phyloP scores from a whole-genome alignment of 2,329 filamentous ascomycete genomes.

The Microdochium paspali region DNA sequence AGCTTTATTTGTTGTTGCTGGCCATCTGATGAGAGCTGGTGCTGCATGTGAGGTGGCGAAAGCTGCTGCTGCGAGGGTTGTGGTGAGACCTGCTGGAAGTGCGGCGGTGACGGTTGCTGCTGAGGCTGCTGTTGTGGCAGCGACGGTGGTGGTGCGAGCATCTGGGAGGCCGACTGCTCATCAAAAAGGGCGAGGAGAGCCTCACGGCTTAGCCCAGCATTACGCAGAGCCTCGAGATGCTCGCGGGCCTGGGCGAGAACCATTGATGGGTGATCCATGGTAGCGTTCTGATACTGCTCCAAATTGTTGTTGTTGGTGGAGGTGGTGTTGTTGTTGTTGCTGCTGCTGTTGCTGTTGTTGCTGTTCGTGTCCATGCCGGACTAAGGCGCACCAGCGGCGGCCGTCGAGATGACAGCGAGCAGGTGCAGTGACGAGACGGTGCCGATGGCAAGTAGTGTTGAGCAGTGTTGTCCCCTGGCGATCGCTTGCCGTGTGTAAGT shows the following conservation, averaged over 20 bases:
- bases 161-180: not conserved
- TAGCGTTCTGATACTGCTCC: not conserved
- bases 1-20: slow-evolving; percentile 3
- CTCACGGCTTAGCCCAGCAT: not conserved
- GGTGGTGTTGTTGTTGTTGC: slow-evolving; percentile 2
- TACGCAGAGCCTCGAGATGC: not conserved
- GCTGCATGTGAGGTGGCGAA: slow-evolving; percentile 2
- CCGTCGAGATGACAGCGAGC: not conserved
- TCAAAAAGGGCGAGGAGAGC: not conserved
- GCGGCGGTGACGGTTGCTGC: slow-evolving; percentile 3
- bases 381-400: not conserved
- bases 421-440: not conserved
- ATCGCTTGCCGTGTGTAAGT: too few relatives aligned
- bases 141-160: slow-evolving; percentile 3
- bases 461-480: too few relatives aligned
- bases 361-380: not conserved
- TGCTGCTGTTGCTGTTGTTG: slow-evolving; percentile 5
- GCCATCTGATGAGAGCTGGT: slow-evolving; percentile 4
- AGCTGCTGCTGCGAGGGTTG: slow-evolving; percentile 6
- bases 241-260: not conserved
- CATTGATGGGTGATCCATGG: not conserved
- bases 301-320: not conserved
- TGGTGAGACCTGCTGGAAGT: slow-evolving; percentile 2
- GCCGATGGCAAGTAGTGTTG: too few relatives aligned
- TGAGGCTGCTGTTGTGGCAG: slow-evolving; percentile 15